Evolutionary conservation across 169 alveolate species (phyloP).

Genomic region (Eimeria acervulina): DNA sequence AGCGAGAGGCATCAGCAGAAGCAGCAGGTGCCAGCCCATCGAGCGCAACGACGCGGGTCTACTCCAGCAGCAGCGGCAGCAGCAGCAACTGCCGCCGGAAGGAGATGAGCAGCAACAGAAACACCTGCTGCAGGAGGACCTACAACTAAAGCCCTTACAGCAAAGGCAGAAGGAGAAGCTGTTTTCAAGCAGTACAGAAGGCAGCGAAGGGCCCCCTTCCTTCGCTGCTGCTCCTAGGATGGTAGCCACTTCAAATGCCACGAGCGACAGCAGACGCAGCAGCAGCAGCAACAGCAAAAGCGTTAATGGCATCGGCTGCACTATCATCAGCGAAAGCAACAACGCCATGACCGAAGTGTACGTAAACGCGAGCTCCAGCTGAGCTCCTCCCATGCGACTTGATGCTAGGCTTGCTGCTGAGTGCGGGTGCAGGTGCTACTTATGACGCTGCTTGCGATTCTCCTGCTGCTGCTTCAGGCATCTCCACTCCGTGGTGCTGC

Average conservation of each 20-base stretch:
- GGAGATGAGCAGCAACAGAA: not conserved
- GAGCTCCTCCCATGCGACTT: not conserved
- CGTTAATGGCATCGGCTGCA: not conserved
- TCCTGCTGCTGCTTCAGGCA: not conserved
- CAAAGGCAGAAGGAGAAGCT: not conserved
- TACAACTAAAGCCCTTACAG: not conserved
- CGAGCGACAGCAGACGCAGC: not conserved
- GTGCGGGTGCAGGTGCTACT: not conserved
- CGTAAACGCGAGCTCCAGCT: not conserved
- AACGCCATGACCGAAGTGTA: slow-evolving; percentile 18
- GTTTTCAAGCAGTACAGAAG: not conserved
- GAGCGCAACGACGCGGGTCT: not conserved
- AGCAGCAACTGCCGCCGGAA: slow-evolving; percentile 14
- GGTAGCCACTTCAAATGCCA: not conserved
- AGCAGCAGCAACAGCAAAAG: slow-evolving; percentile 2
- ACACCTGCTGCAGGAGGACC: not conserved
- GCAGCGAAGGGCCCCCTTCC: not conserved
- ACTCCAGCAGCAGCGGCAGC: slow-evolving; percentile 4
- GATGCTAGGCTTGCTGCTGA: slow-evolving; percentile 2
- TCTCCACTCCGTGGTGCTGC: slow-evolving; percentile 34
- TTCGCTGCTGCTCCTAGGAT: slow-evolving; percentile 34
- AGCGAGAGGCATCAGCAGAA: not conserved
- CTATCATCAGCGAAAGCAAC: not conserved
- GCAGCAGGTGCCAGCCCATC: not conserved
- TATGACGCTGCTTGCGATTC: not conserved